Base-by-base conservation (phyloP, 805 yeast genomes). In the Saccharomyces kudriavzevii region DNA sequence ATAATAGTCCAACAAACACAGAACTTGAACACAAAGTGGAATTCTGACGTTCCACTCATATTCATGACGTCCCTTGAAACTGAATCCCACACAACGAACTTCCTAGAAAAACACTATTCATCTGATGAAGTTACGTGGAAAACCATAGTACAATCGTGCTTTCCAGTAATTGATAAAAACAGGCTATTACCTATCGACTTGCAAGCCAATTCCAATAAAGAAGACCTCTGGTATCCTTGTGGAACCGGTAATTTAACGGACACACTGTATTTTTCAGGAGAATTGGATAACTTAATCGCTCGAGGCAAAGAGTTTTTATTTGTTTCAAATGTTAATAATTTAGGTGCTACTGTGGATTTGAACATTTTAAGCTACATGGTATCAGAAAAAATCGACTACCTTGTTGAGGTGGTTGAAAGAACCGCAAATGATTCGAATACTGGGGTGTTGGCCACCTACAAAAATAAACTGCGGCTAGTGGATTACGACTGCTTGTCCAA, bases 401-500 rank as follows among this genome's bases (percentile, higher is more conserved):
- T 35, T 6, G 6, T 47, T 9, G 59, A 35, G 13, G 43, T 35
- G 48, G 11, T 51, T 53, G 52, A 48, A 20, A 9, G 55, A 50
- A 45, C 56, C 46, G 85, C 98, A 74, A 99, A 99, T 35, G 99
- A 94, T 72, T 99, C 94, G 68, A 94, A 94, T 76, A 99, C 99
- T 78, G 99, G 98, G 78, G 94, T 98, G 61, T 82, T 94, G 72
- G 91, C 94, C 72, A 89, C 89, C 74, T 94, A 94, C 73, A 92
- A 89, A 62, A 98, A 97, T 58, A 84, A 86, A 68, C 96, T 94
- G 56, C 84, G 97, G 74, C 81, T 94, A 68, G 81, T 94, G 65
- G 98, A 94, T 10, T 17, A 17, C 11, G 17, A 17, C 24, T 35
- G 24, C 8, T 17, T 17, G 24, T 17, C 43, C 24, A 17, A 20